Evolutionary conservation across 129 eudicot species (phyloP), one percentile per base, ranked within the genome.

Genomic region (Logfia minima): DNA sequence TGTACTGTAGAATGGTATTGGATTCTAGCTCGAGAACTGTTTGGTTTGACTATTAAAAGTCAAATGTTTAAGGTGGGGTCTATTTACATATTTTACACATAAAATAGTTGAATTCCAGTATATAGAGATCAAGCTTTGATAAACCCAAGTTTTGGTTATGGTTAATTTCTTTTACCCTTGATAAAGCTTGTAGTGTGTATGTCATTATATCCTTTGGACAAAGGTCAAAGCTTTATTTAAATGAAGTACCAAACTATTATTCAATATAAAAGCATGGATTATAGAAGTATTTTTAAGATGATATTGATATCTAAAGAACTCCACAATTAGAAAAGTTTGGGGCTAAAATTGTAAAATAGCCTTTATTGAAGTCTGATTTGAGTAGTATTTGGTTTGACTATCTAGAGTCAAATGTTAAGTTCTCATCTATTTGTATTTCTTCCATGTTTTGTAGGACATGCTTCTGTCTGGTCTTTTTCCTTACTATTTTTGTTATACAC

Each of bases 11-110:
- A n/a, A 48, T 37, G 22, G 71, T 28, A 69, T 79, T 73, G 17
- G 37, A 52, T 72, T 65, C 23, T 72, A 10, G 45, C 64, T 79
- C 52, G 35, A 29, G 52, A 41, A 58, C 74, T 77, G 81, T 48
- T 58, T 79, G 78, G 79, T 73, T 80, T 73, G 79, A 80, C 75
- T 37, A 37, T 45, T 24, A 69, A 48, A n/a, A 69, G 76, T 78
- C 68, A 58, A 56, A 58, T 56, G 45, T 68, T 77, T 52, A 68
- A 61, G 76, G 52, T 21, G 13, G 24, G 70, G 76, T 48, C 70
- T 59, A 58, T 55, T 41, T 69, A 43, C 64, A 70, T 45, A 51
- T 72, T 32, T 64, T 5, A 35, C 67, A 32, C 60, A 53, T 51
- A 73, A 48, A 72, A 64, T 32, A 37, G 48, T 69, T 78, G 77